Evolutionary conservation across 2,329 filamentous ascomycete genomes (phyloP).

Genomic region (Fusarium continuum): DNA sequence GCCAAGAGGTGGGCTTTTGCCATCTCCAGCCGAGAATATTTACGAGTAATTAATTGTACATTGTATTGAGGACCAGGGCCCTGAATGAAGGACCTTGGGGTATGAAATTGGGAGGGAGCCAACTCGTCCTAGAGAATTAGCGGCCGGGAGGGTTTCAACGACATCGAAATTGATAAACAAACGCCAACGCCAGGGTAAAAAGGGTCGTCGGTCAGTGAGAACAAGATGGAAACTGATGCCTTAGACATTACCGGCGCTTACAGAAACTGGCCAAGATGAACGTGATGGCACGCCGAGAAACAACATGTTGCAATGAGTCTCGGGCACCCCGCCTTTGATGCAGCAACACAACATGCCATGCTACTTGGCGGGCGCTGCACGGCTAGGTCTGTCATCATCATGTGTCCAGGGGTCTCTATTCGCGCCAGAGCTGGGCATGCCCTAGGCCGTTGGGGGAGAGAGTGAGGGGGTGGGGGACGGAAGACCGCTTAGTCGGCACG

Average conservation of each 20-base stretch:
- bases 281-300: slow-evolving; percentile 12
- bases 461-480: neutral
- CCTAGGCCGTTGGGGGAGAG: slow-evolving; percentile 1
- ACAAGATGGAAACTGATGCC: too few species aligned
- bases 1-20: slow-evolving; percentile 27
- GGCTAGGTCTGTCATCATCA: slow-evolving; percentile 37
- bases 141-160: neutral
- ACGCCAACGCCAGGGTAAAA: neutral
- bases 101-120: slow-evolving; percentile 37
- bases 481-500: slow-evolving; percentile 21
- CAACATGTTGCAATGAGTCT: neutral
- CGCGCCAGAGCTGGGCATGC: neutral
- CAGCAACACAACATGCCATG: neutral
- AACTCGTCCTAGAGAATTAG: slow-evolving; percentile 5
- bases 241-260: too few species aligned
- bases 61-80: slow-evolving; percentile 12
- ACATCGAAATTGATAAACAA: slow-evolving; percentile 9
- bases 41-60: neutral
- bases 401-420: slow-evolving; percentile 24
- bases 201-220: too few species aligned
- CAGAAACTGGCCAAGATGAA: slow-evolving; percentile 1
- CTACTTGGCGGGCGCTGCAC: slow-evolving; percentile 32
- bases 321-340: slow-evolving; percentile 1
- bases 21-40: slow-evolving; percentile 8
- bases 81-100: slow-evolving; percentile 10